Evolutionary conservation across 306 rosid species (phyloP), one percentile per base, ranked within the genome.

Genomic region (Dalbergia cochinchinensis): DNA sequence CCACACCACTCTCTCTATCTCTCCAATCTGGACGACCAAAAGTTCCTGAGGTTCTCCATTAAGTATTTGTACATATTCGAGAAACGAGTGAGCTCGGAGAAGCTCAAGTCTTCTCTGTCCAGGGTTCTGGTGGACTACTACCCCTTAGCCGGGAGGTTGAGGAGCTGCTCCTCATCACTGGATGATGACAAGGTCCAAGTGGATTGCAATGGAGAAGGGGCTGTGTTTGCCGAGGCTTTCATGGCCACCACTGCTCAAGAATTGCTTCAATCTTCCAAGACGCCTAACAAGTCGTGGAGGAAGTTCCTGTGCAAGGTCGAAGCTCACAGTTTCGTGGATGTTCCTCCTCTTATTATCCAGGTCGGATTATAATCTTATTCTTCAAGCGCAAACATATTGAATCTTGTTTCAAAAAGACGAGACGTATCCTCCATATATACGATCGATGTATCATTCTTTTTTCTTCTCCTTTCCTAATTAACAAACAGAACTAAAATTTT

Each of bases 271-370:
- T 33, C 81, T 65, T 93, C 90, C 18, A 61, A 64, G 26, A 68
- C 41, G 35, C 92, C 97, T 13, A 93, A 88, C 84, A 83, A 85
- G 76, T 91, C 90, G 3, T 89, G 91, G 94, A 87, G 75, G 65
- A 92, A 91, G 77, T 90, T 92, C 63, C 44, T 91, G 57, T 84
- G 74, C 67, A 87, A 83, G 65, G 73, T 88, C 0, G 86, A 91
- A 67, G 79, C 90, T 78, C 83, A 70, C 2, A 86, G 71, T 77
- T 94, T 92, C 85, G 58, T 92, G 72, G 97, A 92, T 73, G 71
- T 91, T 83, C 98, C 97, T 86, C 98, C 97, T 51, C 95, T 94
- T 11, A 76, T 92, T 31, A 82, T 92, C 73, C 98, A 94, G 97
- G 98, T 94, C 31, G 2, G 1, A 37, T 37, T 6, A 37, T 26